Base-by-base conservation (phyloP, 257 asterid species). In the Penstemon davidsonii region DNA sequence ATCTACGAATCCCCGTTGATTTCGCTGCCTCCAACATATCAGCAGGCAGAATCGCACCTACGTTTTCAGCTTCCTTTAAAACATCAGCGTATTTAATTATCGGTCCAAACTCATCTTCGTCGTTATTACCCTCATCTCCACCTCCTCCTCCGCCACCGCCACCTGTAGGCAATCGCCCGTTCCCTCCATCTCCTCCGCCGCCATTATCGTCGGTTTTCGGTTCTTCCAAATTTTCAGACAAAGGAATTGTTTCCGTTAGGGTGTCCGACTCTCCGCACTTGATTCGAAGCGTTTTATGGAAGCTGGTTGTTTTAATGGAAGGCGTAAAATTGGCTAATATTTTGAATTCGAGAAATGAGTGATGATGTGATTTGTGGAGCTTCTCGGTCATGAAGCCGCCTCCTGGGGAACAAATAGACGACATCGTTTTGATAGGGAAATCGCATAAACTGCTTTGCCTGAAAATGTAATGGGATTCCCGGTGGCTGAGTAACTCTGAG, bases 21-120 rank as follows among this genome's bases (percentile, higher is more conserved):
- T 87, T 83, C 5, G 99, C 97, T 18, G 96, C 96, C 81, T 90
- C 96, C 45, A 90, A 70, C 88, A 93, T 85, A 85, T 85, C 99
- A 52, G 63, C 64, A 7, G 99, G 99, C 60, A 93, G 78, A 76
- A 56, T 60, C 58, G 82, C 89, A 47, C 96, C 96, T 46, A 81
- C 79, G 57, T 63, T 81, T 68, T 88, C 88, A 3, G 84, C 94
- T 79, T 87, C 96, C 9, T 54, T 71, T 77, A 88, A 62, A 61
- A 86, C 85, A 61, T 88, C 95, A 7, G 83, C 95, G 63, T 69
- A 90, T 68, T 75, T 93, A 78, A 93, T 72, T 6, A 90, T 39
- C 19, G 95, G 92, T 8, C 97, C 97, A 38, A 88, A 87, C 76
- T 90, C 95, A 36, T 71, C 62, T 42, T 84, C 98, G 1, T 80